Conservation (phyloP, 139 green algal species). For the Tetraselmis chui region DNA sequence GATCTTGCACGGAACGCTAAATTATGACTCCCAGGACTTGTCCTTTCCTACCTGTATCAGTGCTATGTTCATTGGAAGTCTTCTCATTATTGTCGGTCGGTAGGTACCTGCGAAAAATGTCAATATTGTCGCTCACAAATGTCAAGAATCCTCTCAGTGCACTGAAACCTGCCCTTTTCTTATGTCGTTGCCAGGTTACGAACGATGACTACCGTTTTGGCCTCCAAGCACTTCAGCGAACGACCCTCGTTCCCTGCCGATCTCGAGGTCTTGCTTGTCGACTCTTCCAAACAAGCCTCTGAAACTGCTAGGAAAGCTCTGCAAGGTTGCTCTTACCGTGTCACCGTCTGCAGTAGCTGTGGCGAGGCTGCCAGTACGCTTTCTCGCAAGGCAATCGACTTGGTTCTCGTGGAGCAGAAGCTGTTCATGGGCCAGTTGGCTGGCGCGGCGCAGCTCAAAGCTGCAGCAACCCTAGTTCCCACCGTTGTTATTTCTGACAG, state of each 20-base stretch:
- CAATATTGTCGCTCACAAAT: too few relatives aligned
- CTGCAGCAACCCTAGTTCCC: neutral
- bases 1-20: too few relatives aligned
- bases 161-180: too few relatives aligned
- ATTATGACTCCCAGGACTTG: too few relatives aligned
- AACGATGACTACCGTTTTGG: neutral
- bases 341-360: neutral
- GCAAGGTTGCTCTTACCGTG: neutral
- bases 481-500: neutral
- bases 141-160: too few relatives aligned
- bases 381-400: neutral
- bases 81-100: too few relatives aligned
- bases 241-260: neutral
- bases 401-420: neutral
- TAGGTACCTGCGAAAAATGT: too few relatives aligned
- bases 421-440: neutral
- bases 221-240: neutral
- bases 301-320: neutral
- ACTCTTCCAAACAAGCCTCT: neutral
- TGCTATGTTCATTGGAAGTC: too few relatives aligned
- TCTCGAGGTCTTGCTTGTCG: neutral
- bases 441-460: neutral
- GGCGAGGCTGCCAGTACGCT: neutral
- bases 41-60: too few relatives aligned
- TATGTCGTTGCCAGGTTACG: neutral